These are phyloP conservation scores for Xylaria hypoxylon DNA, from an alignment of 2,329 filamentous ascomycete genomes.

Conservation along the genomic window DNA sequence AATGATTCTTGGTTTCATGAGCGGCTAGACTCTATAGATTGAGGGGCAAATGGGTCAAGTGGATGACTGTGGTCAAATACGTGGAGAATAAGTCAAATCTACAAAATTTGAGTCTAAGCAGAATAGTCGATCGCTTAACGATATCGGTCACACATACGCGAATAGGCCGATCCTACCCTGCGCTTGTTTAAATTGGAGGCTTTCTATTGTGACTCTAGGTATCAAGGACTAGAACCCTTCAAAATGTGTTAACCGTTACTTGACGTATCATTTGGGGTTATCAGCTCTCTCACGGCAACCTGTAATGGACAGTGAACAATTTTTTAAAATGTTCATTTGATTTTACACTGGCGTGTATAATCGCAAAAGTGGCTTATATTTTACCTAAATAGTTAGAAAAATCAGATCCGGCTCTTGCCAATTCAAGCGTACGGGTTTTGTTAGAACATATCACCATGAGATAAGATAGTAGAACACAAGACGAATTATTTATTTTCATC, in stretches of 20 bases:
- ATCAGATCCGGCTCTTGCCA: not conserved
- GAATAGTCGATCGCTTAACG: not conserved
- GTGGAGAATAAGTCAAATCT: not conserved
- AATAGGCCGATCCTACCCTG: not conserved
- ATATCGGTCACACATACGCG: not conserved
- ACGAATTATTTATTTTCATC: slow-evolving; percentile 17
- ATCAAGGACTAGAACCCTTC: not conserved
- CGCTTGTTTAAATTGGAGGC: not conserved
- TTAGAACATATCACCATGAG: not conserved
- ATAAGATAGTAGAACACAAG: not conserved
- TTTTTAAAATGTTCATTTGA: not conserved
- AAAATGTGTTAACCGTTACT: not conserved
- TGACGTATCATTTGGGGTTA: not conserved
- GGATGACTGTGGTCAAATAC: slow-evolving; percentile 45
- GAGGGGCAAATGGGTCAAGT: slow-evolving; percentile 49
- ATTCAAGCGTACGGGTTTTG: not conserved
- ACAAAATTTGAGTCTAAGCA: slow-evolving; percentile 4
- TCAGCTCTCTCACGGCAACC: not conserved
- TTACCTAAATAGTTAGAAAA: not conserved
- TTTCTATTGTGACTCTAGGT: not conserved
- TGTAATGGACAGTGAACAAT: not conserved
- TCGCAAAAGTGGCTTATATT: not conserved
- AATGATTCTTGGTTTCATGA: not conserved
- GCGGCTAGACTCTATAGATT: slow-evolving; percentile 41
- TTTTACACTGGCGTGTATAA: not conserved